Conservation (phyloP, 2,329 filamentous ascomycete species). For the Parascedosporium putredinis region DNA sequence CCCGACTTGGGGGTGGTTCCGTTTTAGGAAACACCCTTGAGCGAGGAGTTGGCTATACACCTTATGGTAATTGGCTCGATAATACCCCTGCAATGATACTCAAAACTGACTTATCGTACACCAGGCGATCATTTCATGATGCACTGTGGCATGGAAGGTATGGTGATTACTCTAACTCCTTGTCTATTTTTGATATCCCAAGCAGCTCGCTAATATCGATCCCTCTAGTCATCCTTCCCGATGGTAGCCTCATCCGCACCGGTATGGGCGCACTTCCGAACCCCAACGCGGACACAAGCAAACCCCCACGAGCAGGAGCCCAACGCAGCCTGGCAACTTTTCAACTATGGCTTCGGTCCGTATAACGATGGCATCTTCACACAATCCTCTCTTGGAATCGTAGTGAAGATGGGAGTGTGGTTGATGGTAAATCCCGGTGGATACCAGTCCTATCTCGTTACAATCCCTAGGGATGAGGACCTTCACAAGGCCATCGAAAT, state of each 20-base stretch:
- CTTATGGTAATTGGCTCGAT: slow-evolving; percentile 16
- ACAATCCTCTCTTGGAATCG: slow-evolving; percentile 40
- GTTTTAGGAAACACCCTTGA: slow-evolving; percentile 35
- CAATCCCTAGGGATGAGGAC: slow-evolving; percentile 25
- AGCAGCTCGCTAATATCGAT: not conserved
- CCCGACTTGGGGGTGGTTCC: slow-evolving; percentile 29
- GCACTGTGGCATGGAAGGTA: slow-evolving; percentile 29
- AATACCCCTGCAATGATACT: not conserved
- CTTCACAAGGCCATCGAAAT: slow-evolving; percentile 24
- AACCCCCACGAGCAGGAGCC: slow-evolving; percentile 17
- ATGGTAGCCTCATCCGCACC: slow-evolving; percentile 32
- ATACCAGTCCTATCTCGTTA: slow-evolving; percentile 28
- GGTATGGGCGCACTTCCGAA: slow-evolving; percentile 35
- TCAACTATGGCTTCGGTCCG: slow-evolving; percentile 29
- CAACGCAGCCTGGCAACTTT: slow-evolving; percentile 22
- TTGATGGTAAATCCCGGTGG: slow-evolving; percentile 25
- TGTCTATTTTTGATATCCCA: not conserved
- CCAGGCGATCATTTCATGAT: slow-evolving; percentile 21
- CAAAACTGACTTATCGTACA: not conserved
- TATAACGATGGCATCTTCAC: slow-evolving; percentile 36
- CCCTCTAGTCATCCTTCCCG: slow-evolving; percentile 28
- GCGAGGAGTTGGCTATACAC: slow-evolving; percentile 35
- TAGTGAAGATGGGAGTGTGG: slow-evolving; percentile 42
- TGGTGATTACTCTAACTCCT: not conserved
- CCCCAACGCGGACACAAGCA: slow-evolving; percentile 19